Conservation (phyloP, 2,329 filamentous ascomycete genomes). For the Xylariales sp. region DNA sequence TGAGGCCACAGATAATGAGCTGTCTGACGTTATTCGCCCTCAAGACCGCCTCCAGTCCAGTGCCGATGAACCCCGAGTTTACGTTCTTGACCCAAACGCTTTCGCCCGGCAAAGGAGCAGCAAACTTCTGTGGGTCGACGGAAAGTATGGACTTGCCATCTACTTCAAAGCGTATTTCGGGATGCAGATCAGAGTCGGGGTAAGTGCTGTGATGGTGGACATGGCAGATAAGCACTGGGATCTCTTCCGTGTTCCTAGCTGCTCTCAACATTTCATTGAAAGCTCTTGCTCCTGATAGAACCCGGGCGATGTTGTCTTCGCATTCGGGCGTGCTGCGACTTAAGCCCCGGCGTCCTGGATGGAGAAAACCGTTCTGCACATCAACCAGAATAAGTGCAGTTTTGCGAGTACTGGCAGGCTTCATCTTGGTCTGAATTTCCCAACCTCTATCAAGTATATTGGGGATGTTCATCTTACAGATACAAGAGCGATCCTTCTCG, state of each 20-base stretch:
- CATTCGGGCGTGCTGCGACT: constrained; percentile 39
- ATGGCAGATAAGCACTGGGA: constrained; percentile 35
- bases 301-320: constrained; percentile 34
- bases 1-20: constrained; percentile 37
- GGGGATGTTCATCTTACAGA: background rate
- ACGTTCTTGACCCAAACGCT: constrained; percentile 37
- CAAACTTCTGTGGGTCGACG: constrained; percentile 22
- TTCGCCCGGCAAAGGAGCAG: constrained; percentile 28
- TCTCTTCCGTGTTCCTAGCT: constrained; percentile 6
- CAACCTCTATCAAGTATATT: too few relatives aligned
- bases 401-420: constrained; percentile 14
- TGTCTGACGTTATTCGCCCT: constrained; percentile 28
- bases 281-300: constrained; percentile 28
- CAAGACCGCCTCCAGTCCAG: constrained; percentile 33
- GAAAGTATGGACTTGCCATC: constrained; percentile 24
- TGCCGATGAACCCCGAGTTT: constrained; percentile 43
- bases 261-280: constrained; percentile 11
- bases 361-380: constrained; percentile 37
- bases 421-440: too few relatives aligned
- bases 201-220: constrained; percentile 37
- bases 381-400: constrained; percentile 44
- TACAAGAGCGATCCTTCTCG: too few relatives aligned
- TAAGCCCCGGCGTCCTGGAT: constrained; percentile 33
- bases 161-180: constrained; percentile 19
- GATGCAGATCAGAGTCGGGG: constrained; percentile 31